Percentiles rank a stretch among this genome's conserved stretches.
Evolutionary conservation across 1,284 basidiomycete species (phyloP).

Genomic region (Ganoderma lingzhi): DNA sequence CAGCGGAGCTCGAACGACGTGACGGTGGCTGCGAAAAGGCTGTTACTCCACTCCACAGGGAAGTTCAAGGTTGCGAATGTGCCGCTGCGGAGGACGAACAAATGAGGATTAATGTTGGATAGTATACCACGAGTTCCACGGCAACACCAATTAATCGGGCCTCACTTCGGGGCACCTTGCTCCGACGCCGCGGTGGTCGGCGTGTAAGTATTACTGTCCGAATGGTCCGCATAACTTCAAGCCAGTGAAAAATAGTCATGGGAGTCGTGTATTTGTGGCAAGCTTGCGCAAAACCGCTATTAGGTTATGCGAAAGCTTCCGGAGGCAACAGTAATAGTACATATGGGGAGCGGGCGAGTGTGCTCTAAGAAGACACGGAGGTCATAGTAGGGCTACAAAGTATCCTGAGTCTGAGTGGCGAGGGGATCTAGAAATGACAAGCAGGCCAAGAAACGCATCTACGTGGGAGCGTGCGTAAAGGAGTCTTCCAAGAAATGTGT

Average conservation of each 20-base stretch:
- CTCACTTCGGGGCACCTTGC: background rate
- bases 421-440: background rate
- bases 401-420: background rate
- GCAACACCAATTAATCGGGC: background rate
- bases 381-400: background rate
- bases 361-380: background rate
- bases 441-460: background rate
- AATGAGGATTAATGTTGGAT: background rate
- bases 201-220: too few species aligned
- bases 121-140: background rate
- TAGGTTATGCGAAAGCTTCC: conserved; percentile 1
- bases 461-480: background rate
- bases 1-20: background rate
- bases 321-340: background rate
- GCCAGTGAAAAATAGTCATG: background rate
- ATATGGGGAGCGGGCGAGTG: background rate
- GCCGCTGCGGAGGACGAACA: background rate
- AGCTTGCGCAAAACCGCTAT: background rate
- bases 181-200: background rate
- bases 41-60: background rate
- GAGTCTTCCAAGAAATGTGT: conserved; percentile 8
- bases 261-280: background rate
- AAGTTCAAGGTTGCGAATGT: background rate
- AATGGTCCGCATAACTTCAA: background rate
- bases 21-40: background rate